phyloP scores from a whole-genome alignment of 140 eudicot species.

The Erigeron philadelphicus region DNA sequence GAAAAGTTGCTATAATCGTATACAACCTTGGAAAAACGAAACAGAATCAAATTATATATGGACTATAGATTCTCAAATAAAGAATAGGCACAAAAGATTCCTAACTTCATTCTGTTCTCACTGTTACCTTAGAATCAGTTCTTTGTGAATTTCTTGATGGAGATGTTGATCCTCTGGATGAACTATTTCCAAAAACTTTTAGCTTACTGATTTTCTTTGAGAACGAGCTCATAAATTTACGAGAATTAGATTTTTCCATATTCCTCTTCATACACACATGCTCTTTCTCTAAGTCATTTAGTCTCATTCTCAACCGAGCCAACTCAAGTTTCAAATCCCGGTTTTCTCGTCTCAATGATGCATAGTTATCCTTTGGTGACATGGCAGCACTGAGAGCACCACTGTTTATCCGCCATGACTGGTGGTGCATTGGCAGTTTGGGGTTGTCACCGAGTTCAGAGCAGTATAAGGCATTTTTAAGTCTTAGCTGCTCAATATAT shows the following conservation, averaged over 20 bases:
- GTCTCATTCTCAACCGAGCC: slow-evolving; percentile 82
- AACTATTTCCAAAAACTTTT: slow-evolving; percentile 61
- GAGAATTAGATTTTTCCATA: slow-evolving; percentile 65
- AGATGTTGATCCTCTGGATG: slow-evolving; percentile 76
- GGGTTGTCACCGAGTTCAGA: slow-evolving; percentile 66
- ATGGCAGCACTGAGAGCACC: slow-evolving; percentile 96
- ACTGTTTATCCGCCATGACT: slow-evolving; percentile 87
- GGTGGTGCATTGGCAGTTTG: slow-evolving; percentile 71
- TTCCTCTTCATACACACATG: slow-evolving; percentile 93
- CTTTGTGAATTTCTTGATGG: slow-evolving; percentile 76
- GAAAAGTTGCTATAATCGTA: neutral
- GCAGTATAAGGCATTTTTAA: slow-evolving; percentile 57
- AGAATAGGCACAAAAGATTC: neutral
- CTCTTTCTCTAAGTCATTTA: slow-evolving; percentile 91
- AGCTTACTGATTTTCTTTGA: slow-evolving; percentile 65
- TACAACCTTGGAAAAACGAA: slow-evolving; percentile 25
- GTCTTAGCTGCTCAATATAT: slow-evolving; percentile 80
- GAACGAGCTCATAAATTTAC: slow-evolving; percentile 73
- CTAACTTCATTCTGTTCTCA: slow-evolving; percentile 43
- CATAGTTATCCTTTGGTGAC: slow-evolving; percentile 95
- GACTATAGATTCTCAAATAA: slow-evolving; percentile 6
- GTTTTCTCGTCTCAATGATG: slow-evolving; percentile 86
- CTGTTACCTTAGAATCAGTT: slow-evolving; percentile 80
- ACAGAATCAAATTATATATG: slow-evolving; percentile 14
- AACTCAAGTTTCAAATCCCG: slow-evolving; percentile 88